Conservation (phyloP, 148 eudicot genomes). For the Nyssa sinensis region DNA sequence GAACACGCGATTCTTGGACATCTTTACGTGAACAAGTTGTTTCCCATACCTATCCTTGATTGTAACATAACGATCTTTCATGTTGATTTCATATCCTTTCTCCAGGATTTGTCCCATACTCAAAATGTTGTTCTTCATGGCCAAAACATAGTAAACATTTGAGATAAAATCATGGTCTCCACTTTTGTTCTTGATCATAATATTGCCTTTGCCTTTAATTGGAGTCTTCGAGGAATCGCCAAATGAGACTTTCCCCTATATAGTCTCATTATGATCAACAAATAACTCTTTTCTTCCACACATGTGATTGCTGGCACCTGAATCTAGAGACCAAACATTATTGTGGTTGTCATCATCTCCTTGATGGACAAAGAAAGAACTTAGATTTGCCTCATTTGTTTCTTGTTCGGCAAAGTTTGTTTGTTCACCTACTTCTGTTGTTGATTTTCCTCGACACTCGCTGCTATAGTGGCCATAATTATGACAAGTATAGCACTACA, state of each 20-base stretch:
- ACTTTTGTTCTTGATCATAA: background rate
- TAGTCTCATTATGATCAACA: background rate
- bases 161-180: no score
- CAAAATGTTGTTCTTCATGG: constrained; percentile 3
- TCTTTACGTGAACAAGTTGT: background rate
- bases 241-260: no score
- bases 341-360: no score
- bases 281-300: background rate
- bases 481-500: no score
- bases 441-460: no score
- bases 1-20: background rate
- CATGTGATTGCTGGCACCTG: background rate
- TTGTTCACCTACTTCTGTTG: no score
- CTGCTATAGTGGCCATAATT: no score
- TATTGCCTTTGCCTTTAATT: background rate
- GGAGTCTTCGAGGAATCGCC: background rate
- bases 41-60: background rate
- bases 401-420: no score
- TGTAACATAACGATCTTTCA: background rate
- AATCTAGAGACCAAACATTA: no score
- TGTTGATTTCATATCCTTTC: background rate
- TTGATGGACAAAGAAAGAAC: no score
- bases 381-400: no score
- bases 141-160: no score
- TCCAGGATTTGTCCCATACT: constrained; percentile 1